Percentiles rank a stretch among this genome's conserved stretches.
These are phyloP conservation scores for Trichoderma parareesei DNA, from an alignment of 495 filamentous ascomycete genomes.

Conservation along the genomic window DNA sequence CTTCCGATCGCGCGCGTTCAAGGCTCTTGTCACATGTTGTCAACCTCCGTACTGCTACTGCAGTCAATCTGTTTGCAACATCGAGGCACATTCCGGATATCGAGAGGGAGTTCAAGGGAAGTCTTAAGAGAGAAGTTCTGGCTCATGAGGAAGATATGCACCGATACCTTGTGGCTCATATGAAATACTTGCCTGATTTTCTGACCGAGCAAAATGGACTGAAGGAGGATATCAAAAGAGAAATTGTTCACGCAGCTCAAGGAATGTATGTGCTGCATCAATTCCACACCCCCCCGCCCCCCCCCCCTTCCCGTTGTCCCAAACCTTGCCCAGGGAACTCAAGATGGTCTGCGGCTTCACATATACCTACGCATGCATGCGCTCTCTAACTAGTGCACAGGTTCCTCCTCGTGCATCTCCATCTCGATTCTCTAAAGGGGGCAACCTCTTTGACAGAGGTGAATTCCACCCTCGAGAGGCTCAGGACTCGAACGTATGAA, in stretches of 20 bases:
- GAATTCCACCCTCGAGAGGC: slow-evolving; percentile 24
- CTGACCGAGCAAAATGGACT: too few relatives aligned
- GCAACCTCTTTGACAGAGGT: slow-evolving; percentile 27
- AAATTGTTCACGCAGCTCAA: too few relatives aligned
- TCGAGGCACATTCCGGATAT: slow-evolving; percentile 33
- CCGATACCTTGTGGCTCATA: slow-evolving; percentile 16
- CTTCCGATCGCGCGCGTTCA: background rate
- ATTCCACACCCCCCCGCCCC: too few relatives aligned
- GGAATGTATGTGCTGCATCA: too few relatives aligned
- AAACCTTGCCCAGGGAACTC: background rate
- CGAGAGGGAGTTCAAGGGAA: slow-evolving; percentile 10
- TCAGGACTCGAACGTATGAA: slow-evolving; percentile 17
- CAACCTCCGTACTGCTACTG: slow-evolving; percentile 18
- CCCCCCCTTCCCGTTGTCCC: too few relatives aligned
- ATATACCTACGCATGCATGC: background rate
- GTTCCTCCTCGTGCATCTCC: slow-evolving; percentile 47
- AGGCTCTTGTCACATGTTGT: slow-evolving; percentile 18
- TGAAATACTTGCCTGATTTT: background rate
- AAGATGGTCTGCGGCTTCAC: too few relatives aligned
- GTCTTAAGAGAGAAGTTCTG: slow-evolving; percentile 21
- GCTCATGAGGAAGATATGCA: slow-evolving; percentile 27
- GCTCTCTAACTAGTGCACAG: slow-evolving; percentile 14
- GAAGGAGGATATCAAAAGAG: too few relatives aligned
- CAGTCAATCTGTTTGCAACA: slow-evolving; percentile 30
- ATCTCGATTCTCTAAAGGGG: slow-evolving; percentile 36